Percentiles rank a stretch among this genome's conserved stretches.
These are phyloP conservation scores for Pyrenophora tritici-repentis DNA, from an alignment of 2,329 filamentous ascomycete species.

Conservation along the genomic window DNA sequence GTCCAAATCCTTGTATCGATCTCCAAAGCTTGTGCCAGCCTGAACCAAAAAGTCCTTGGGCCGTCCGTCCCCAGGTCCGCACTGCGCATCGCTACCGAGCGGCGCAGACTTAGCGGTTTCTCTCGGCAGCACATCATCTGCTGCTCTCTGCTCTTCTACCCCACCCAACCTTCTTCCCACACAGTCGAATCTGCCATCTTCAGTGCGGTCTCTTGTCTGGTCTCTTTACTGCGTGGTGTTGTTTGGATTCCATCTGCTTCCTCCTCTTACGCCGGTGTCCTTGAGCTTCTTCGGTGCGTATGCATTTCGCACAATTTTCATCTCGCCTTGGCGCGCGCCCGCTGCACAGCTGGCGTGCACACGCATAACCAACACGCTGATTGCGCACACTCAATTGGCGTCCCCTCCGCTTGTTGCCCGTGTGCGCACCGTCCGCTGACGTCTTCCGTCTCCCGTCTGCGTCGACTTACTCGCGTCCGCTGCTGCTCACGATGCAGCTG, in stretches of 20 bases:
- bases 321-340: slow-evolving; percentile 27
- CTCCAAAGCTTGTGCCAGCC: slow-evolving; percentile 45
- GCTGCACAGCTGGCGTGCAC: slow-evolving; percentile 5
- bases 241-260: slow-evolving; percentile 33
- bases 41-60: slow-evolving; percentile 8
- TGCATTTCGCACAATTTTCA: slow-evolving; percentile 32
- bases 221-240: slow-evolving; percentile 43
- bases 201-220: slow-evolving; percentile 25
- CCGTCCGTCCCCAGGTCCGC: slow-evolving; percentile 24
- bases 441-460: slow-evolving; percentile 20
- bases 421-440: slow-evolving; percentile 22
- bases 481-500: neutral
- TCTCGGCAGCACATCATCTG: slow-evolving; percentile 30
- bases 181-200: slow-evolving; percentile 10
- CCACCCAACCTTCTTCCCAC: slow-evolving; percentile 29
- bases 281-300: slow-evolving; percentile 31
- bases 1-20: slow-evolving; percentile 25
- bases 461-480: slow-evolving; percentile 15
- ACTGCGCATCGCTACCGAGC: slow-evolving; percentile 29
- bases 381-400: slow-evolving; percentile 10
- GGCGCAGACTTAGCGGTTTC: slow-evolving; percentile 23
- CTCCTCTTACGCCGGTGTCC: slow-evolving; percentile 24
- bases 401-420: neutral
- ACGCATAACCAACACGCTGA: slow-evolving; percentile 7
- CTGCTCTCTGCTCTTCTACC: slow-evolving; percentile 27